phyloP scores from a whole-genome alignment of 2,329 filamentous ascomycete species.

The Pseudogymnoascus sp. region DNA sequence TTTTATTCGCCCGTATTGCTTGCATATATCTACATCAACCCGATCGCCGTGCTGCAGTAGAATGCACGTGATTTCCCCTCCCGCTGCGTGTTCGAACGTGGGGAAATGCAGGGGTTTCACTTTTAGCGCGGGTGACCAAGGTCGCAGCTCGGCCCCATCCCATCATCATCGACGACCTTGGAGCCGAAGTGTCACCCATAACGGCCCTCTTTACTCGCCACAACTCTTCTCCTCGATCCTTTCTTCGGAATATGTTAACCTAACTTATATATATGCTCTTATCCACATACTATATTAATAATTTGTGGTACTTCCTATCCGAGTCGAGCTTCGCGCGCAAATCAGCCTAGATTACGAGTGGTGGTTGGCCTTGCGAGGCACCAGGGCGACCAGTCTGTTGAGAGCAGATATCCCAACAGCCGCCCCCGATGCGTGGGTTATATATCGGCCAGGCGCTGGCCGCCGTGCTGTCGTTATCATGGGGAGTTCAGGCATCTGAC shows the following conservation, averaged over 20 bases:
- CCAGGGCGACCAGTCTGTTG: background rate
- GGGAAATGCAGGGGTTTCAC: constrained; percentile 1
- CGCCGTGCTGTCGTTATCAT: constrained; percentile 34
- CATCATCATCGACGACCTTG: constrained; percentile 7
- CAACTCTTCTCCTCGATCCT: background rate
- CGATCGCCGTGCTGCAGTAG: background rate
- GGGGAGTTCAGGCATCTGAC: constrained; percentile 34
- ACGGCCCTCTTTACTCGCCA: background rate
- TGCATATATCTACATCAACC: background rate
- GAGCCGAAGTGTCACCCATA: background rate
- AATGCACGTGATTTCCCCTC: background rate
- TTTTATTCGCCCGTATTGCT: background rate
- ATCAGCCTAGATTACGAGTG: constrained; percentile 1
- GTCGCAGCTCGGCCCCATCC: background rate
- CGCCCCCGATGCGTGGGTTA: constrained; percentile 9
- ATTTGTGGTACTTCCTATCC: background rate
- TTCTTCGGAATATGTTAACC: background rate
- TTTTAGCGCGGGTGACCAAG: constrained; percentile 2
- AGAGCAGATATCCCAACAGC: background rate
- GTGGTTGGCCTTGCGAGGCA: constrained; percentile 1
- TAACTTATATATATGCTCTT: background rate
- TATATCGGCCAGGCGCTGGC: constrained; percentile 18
- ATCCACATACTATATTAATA: background rate
- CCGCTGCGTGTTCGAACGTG: background rate
- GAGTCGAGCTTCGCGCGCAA: background rate